Evolutionary conservation across 2,329 filamentous ascomycete genomes (phyloP).

Genomic region (Hymenoscyphus salicellus): DNA sequence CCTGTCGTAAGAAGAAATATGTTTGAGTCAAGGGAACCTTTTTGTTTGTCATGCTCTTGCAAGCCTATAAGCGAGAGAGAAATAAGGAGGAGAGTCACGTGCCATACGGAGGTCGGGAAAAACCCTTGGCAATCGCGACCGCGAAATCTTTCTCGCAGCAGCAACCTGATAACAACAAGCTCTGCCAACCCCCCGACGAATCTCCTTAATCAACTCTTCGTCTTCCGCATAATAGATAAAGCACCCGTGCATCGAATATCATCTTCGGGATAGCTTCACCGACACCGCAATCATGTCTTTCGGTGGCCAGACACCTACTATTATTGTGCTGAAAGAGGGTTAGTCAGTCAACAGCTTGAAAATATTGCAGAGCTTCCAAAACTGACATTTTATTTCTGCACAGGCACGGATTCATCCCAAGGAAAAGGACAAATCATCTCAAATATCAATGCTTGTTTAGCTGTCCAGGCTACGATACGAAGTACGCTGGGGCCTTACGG

Average conservation of each 20-base stretch:
- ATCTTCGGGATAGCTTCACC: neutral
- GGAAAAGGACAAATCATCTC: constrained; percentile 94
- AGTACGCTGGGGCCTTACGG: constrained; percentile 94
- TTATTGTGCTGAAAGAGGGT: constrained; percentile 98
- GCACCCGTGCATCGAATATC: neutral
- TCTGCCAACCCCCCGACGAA: neutral
- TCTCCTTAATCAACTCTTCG: neutral
- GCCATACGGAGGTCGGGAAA: neutral
- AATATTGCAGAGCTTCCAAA: constrained; percentile 1
- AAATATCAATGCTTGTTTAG: constrained; percentile 97
- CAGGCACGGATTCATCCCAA: constrained; percentile 95
- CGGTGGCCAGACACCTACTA: constrained; percentile 94
- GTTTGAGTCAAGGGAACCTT: too few species aligned
- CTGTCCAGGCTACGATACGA: constrained; percentile 93
- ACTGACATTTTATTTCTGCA: constrained; percentile 22
- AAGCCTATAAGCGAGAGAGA: neutral
- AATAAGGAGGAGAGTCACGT: neutral
- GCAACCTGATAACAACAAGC: neutral
- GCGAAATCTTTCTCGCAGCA: constrained; percentile 4
- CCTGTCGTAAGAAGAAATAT: too few species aligned
- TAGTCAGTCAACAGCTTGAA: constrained; percentile 50
- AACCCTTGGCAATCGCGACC: neutral
- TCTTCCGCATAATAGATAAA: neutral
- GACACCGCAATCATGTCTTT: constrained; percentile 70
- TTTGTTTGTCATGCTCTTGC: too few species aligned